These are phyloP conservation scores for Nemania abortiva DNA, from an alignment of 2,329 filamentous ascomycete genomes.

Conservation along the genomic window DNA sequence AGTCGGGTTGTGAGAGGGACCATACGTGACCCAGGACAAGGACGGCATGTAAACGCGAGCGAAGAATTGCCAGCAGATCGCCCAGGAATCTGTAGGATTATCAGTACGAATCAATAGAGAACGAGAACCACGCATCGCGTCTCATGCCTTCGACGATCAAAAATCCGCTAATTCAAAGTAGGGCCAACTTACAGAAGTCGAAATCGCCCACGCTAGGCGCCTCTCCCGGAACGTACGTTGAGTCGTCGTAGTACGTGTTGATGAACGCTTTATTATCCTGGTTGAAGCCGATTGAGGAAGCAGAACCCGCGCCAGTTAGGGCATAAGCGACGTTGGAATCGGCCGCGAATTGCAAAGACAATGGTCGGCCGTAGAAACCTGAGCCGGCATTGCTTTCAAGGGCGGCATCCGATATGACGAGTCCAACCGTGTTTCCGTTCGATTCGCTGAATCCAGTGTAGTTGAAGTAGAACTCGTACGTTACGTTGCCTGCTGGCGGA, in stretches of 20 bases:
- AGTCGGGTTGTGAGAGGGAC: conserved; percentile 27
- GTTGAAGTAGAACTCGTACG: conserved; percentile 29
- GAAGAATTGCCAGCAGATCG: conserved; percentile 29
- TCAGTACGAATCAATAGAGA: conserved; percentile 3
- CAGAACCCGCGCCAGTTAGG: conserved; percentile 5
- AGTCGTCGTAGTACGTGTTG: conserved; percentile 11
- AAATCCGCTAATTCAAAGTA: too few relatives aligned
- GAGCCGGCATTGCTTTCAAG: background rate
- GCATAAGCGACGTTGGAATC: conserved; percentile 20
- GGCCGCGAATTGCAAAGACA: conserved; percentile 16
- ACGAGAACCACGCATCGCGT: too few relatives aligned
- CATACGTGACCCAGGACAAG: conserved; percentile 21
- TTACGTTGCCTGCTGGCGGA: conserved; percentile 17
- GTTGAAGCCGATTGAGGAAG: background rate
- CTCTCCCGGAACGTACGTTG: conserved; percentile 13
- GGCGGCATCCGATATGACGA: conserved; percentile 12
- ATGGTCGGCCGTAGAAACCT: conserved; percentile 9
- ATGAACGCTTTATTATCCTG: conserved; percentile 8
- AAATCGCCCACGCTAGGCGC: background rate
- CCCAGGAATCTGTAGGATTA: conserved; percentile 17
- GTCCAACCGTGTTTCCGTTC: background rate
- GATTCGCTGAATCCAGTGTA: conserved; percentile 18
- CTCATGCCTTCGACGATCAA: too few relatives aligned
- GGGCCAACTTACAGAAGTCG: conserved; percentile 16
- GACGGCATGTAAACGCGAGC: conserved; percentile 17